These are phyloP conservation scores for Boletus patriciae DNA, from an alignment of 768 basidiomycete genomes.

Conservation along the genomic window DNA sequence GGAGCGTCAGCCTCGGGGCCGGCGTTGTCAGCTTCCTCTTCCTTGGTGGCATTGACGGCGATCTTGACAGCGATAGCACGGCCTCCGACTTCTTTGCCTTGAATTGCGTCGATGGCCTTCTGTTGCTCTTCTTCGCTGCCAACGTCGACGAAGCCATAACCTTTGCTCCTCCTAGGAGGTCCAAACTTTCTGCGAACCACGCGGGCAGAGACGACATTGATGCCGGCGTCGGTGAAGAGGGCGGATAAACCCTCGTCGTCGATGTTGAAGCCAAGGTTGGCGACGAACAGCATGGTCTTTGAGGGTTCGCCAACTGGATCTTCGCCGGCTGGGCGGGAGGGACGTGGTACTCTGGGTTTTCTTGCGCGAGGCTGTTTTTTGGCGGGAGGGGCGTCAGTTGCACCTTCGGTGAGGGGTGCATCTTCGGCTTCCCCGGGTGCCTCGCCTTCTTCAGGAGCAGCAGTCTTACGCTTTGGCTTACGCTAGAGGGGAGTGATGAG, in stretches of 20 bases:
- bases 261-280: slow-evolving; percentile 95
- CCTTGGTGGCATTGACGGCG: slow-evolving; percentile 80
- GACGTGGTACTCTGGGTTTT: slow-evolving; percentile 57
- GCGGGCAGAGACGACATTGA: slow-evolving; percentile 81
- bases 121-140: slow-evolving; percentile 85
- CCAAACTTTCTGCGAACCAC: slow-evolving; percentile 88
- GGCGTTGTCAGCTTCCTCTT: slow-evolving; percentile 50
- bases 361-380: slow-evolving; percentile 50
- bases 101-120: slow-evolving; percentile 83
- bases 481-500: slow-evolving; percentile 43
- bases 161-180: slow-evolving; percentile 85
- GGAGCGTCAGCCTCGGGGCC: slow-evolving; percentile 34
- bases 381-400: slow-evolving; percentile 36
- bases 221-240: slow-evolving; percentile 85
- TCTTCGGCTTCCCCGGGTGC: slow-evolving; percentile 29
- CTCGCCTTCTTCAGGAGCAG: slow-evolving; percentile 37
- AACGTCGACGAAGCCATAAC: slow-evolving; percentile 98
- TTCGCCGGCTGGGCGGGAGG: slow-evolving; percentile 72
- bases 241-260: slow-evolving; percentile 78
- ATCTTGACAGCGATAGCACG: slow-evolving; percentile 91
- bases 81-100: slow-evolving; percentile 87
- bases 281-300: slow-evolving; percentile 89
- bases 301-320: slow-evolving; percentile 87
- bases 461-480: slow-evolving; percentile 45
- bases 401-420: slow-evolving; percentile 38